Conservation (phyloP, 2,329 filamentous ascomycete species). For the Ophioceras dolichostomum region DNA sequence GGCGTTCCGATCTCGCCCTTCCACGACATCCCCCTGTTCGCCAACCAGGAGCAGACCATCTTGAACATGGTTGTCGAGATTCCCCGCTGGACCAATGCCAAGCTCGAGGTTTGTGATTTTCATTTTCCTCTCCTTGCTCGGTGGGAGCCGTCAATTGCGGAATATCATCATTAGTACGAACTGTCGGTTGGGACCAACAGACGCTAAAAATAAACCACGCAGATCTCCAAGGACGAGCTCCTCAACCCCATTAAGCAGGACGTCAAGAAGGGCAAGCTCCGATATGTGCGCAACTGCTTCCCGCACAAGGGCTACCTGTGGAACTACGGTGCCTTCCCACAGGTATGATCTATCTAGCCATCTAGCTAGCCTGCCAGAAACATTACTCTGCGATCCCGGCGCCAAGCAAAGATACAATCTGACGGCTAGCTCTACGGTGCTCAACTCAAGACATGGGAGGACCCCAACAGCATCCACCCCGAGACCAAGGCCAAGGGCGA, state of each 20-base stretch:
- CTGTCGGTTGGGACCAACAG: too few relatives aligned
- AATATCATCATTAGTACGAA: too few relatives aligned
- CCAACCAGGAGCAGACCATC: constrained; percentile 89
- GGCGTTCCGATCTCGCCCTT: constrained; percentile 87
- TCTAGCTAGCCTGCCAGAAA: too few relatives aligned
- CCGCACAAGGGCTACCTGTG: constrained; percentile 99
- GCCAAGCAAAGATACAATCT: too few relatives aligned
- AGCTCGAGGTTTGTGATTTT: constrained; percentile 72
- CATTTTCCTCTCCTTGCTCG: neutral
- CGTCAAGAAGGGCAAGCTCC: constrained; percentile 98
- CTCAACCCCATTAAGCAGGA: constrained; percentile 99
- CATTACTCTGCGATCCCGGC: too few relatives aligned
- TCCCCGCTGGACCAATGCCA: constrained; percentile 98
- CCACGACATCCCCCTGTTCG: constrained; percentile 97
- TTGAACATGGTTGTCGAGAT: constrained; percentile 99
- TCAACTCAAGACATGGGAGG: constrained; percentile 78
- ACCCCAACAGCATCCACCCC: constrained; percentile 88
- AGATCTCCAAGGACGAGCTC: constrained; percentile 98
- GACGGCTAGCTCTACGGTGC: too few relatives aligned
- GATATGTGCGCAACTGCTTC: constrained; percentile 99
- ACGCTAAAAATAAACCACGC: too few relatives aligned
- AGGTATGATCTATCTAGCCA: constrained; percentile 49
- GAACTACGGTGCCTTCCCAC: constrained; percentile 99
- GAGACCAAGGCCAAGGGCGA: constrained; percentile 99
- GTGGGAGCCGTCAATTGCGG: too few relatives aligned